These are phyloP conservation scores for Trichoderma gamsii DNA, from an alignment of 495 filamentous ascomycete genomes.

Conservation along the genomic window DNA sequence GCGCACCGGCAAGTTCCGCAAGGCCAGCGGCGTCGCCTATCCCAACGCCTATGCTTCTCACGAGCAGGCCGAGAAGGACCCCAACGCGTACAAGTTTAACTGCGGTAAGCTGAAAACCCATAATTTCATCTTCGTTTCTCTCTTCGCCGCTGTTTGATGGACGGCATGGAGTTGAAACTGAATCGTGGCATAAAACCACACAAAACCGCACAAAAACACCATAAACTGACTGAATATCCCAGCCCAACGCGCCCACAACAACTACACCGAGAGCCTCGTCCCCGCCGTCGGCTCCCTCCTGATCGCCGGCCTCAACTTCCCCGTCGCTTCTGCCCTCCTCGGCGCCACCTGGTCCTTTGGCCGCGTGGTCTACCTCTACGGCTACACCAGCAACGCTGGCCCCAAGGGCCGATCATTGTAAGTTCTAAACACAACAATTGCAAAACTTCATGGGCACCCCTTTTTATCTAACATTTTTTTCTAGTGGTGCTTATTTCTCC, in stretches of 20 bases:
- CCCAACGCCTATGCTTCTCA: conserved; percentile 59
- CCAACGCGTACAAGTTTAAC: conserved; percentile 43
- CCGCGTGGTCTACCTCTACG: conserved; percentile 50
- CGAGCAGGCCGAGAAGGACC: conserved; percentile 53
- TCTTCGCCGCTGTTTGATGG: neutral
- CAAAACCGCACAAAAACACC: neutral
- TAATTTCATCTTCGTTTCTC: neutral
- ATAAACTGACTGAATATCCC: neutral
- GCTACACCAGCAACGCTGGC: conserved; percentile 47
- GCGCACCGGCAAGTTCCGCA: conserved; percentile 44
- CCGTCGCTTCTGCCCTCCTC: conserved; percentile 44
- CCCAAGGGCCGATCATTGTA: conserved; percentile 30
- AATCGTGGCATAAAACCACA: conserved; percentile 33
- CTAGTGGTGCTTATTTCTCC: conserved; percentile 22
- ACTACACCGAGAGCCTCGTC: conserved; percentile 62
- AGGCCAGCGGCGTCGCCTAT: conserved; percentile 50
- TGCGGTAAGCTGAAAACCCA: conserved; percentile 31
- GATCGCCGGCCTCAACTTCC: conserved; percentile 51
- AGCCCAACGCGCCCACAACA: conserved; percentile 66
- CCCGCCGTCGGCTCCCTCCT: conserved; percentile 53
- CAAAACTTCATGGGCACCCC: neutral
- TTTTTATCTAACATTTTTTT: neutral
- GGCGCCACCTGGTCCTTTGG: conserved; percentile 52
- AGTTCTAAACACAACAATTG: neutral
- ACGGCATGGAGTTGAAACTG: too few species aligned